Evolutionary conservation across 164 flowering plant species (phyloP), one percentile per base, ranked within the genome.

Genomic region (Platanus orientalis): DNA sequence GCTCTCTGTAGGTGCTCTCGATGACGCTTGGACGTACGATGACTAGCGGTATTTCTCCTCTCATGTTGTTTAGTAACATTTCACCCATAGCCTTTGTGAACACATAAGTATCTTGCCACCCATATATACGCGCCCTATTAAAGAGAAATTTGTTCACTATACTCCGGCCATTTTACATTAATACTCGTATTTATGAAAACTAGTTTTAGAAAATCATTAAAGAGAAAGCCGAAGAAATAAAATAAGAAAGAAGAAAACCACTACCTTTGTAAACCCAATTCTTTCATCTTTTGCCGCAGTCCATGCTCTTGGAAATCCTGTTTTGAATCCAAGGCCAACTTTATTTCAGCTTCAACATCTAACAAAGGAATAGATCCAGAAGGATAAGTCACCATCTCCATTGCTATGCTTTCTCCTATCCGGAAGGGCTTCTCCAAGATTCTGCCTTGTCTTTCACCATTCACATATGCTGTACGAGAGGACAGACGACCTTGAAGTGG

Each of bases 71-170:
- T 19, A 92, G 79, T 76, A 88, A 20, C 98, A 93, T 93, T 69
- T 90, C 98, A 54, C 96, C 98, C 98, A 93, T 93, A 0, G 97
- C 97, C 76, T 93, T 93, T n/a, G 97, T 85, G 76, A 93, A 90
- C 59, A 80, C 94, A 58, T 93, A 90, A 0, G 97, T 90, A 72
- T 90, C 94, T 74, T 93, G 98, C 96, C 98, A 93, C 21, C 98
- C 98, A 62, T 80, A 83, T 55, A 44, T 73, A 57, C 78, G 84
- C n/a, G 98, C 98, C 81, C 98, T 92, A 79, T 62, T 9, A 45
- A 47, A 26, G 19, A 30, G 28, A 59, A 45, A 24, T 53, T 23
- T 5, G 12, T 20, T 49, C 26, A n/a, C 26, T 10, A 4, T 17
- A 17, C 13, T 10, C 23, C 51, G 10, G 5, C n/a, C n/a, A n/a